phyloP scores from a whole-genome alignment of 2,329 filamentous ascomycete genomes.

The Nothopassalora personata region DNA sequence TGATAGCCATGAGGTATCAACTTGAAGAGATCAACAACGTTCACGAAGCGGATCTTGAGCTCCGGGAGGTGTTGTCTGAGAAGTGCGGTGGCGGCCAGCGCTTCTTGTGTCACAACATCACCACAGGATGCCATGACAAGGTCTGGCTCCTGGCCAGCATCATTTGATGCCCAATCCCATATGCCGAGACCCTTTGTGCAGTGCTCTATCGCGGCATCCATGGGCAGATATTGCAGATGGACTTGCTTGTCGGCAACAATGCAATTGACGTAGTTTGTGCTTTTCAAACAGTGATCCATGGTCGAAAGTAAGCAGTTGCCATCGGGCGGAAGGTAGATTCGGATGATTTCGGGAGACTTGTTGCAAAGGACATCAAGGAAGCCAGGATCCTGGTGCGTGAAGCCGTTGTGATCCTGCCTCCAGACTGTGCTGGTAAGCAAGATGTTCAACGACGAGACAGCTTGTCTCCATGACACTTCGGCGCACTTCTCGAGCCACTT shows the following conservation, averaged over 20 bases:
- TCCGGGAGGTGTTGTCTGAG: conserved; percentile 66
- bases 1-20: conserved; percentile 65
- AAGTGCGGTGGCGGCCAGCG: conserved; percentile 67
- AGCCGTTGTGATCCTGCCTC: conserved; percentile 79
- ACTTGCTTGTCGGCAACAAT: conserved; percentile 76
- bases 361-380: conserved; percentile 76
- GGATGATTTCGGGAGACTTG: conserved; percentile 73
- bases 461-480: conserved; percentile 72
- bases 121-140: conserved; percentile 72
- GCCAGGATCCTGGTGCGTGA: conserved; percentile 74
- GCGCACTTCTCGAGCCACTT: conserved; percentile 79
- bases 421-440: conserved; percentile 73
- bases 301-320: conserved; percentile 71
- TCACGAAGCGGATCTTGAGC: conserved; percentile 72
- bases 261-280: conserved; percentile 74
- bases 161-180: conserved; percentile 72
- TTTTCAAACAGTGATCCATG: conserved; percentile 70
- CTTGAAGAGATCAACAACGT: conserved; percentile 76
- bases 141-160: conserved; percentile 63
- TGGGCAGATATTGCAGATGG: conserved; percentile 68
- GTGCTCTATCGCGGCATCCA: conserved; percentile 67
- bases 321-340: conserved; percentile 75
- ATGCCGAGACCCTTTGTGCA: conserved; percentile 75
- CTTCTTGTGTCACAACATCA: conserved; percentile 68
- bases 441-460: conserved; percentile 72